These are phyloP conservation scores for Pseudohyphozyma bogoriensis DNA, from an alignment of 768 basidiomycete genomes.

Conservation along the genomic window DNA sequence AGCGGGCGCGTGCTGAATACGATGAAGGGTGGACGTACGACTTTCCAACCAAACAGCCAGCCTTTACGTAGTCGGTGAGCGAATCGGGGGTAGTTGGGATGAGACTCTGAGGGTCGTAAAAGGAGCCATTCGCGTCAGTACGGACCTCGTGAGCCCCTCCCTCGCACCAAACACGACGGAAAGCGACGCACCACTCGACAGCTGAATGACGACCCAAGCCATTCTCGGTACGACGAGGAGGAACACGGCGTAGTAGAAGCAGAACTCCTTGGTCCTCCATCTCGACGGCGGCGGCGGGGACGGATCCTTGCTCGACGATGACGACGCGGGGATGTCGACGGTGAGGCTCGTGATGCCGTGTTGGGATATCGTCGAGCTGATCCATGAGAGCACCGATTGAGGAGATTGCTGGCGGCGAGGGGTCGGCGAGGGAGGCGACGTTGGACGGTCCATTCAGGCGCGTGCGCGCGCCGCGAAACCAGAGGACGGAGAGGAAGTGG, in stretches of 20 bases:
- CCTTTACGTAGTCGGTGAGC: slow-evolving; percentile 51
- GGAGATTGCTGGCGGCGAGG: neutral
- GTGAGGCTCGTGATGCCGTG: slow-evolving; percentile 47
- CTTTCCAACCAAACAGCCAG: slow-evolving; percentile 68
- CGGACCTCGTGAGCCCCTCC: neutral
- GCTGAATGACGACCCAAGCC: slow-evolving; percentile 59
- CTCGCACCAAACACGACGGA: no score
- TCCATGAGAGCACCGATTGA: neutral
- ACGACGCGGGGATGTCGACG: slow-evolving; percentile 45
- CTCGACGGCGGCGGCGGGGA: slow-evolving; percentile 32
- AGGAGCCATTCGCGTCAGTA: neutral
- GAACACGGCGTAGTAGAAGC: slow-evolving; percentile 57
- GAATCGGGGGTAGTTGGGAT: slow-evolving; percentile 54
- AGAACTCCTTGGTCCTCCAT: slow-evolving; percentile 76
- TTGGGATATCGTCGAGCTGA: neutral
- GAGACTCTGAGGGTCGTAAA: slow-evolving; percentile 46
- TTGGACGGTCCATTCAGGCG: neutral
- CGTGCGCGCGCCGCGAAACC: neutral
- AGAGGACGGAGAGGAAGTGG: no score
- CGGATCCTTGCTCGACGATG: neutral
- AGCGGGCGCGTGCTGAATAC: no score
- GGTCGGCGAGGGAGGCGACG: neutral
- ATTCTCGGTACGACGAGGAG: slow-evolving; percentile 58
- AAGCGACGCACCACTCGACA: slow-evolving; percentile 54
- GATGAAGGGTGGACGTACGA: slow-evolving; percentile 51